Base-by-base conservation (phyloP, 2,329 filamentous ascomycete genomes). In the Sarocladium brachiariae region DNA sequence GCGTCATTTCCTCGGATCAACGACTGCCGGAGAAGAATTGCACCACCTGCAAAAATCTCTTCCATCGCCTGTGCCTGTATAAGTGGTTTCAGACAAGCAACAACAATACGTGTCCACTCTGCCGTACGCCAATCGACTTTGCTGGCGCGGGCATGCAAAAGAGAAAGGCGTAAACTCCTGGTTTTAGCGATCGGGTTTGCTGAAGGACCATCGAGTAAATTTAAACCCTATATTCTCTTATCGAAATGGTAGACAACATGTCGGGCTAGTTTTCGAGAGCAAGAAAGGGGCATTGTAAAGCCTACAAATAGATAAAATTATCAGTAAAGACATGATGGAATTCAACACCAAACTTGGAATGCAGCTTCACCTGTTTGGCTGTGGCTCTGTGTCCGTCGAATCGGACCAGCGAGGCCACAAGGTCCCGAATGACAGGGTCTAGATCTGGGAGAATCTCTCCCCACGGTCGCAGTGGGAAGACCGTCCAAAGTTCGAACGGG, bases 61-160 rank as follows among this genome's bases (percentile, higher is more conserved):
- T 97, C 74, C 93, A 99, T 68, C 80, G 85, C 1, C 80, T 81
- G 2, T 99, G 93, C 70, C 69, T 99, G 69, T 96, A 89, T 73
- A 91, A 92, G 70, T 99, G 93, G 93, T 97, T 99, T 74, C 87
- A 89, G 75, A 92, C 79, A 59, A 96, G 90, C 65, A 95, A 89
- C 67, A 85, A 89, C 62, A 93, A 87, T 61, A 92, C 86, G 46
- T 99, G 93, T 68, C 93, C 93, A 45, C 73, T 99, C 56, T 99
- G 93, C 69, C 78, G 93, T 59, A 96, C 95, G 65, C 84, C 87
- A 19, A 96, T 96, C 65, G 78, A 81, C 50, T 83, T 82, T 46
- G 52, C 71, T 16, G 70, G 70, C 0, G 61, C 69, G 6, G 24
- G 7, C 13, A n/a, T 18, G 10, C 43, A 47, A 33, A 16, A 47